Base-by-base conservation (phyloP, 495 filamentous ascomycete species). In the Tuber melanosporum region DNA sequence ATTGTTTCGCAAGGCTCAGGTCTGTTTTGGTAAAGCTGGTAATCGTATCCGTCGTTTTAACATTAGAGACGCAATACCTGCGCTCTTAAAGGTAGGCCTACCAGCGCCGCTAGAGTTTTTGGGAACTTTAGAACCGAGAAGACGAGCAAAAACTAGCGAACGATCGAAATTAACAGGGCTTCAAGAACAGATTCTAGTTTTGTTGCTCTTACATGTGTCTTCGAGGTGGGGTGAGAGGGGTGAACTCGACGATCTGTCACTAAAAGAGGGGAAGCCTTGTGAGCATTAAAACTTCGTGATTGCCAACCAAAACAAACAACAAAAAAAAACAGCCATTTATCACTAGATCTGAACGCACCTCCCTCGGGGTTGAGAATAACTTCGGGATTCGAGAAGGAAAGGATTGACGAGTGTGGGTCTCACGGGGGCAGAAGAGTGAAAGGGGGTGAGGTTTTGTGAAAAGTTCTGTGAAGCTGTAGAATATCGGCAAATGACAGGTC, bases 1-100 rank as follows among this genome's bases (percentile, higher is more conserved):
- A 46, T 69, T 43, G 39, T 26, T 74, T 46, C n/a, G 44, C 10
- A 74, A 74, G 41, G 76, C 57, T 77, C 73, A 77, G 62, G 73
- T 78, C 77, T 80, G 80, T 83, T 71, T 74, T 42, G 74, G 71
- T 82, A 49, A 76, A 72, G 74, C 52, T 80, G 77, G 75, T 70
- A 80, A 73, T 71, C 75, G 75, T 78, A 75, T 41, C 78, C 81
- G 71, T 73, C 78, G 78, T 80, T 74, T 79, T 78, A 74, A 80
- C 81, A 83, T 83, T 82, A 83, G 78, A 80, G 78, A 82, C 72
- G 78, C 52, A 80, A 75, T 76, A 76, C 73, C 78, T 76, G 72
- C 78, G 79, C 78, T 79, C 74, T 36, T 66, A 66, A 15, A 66
- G 57, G 32, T 66, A 66, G 57, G 57, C 57, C n/a, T 52, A 62